Base-by-base conservation (phyloP, 805 yeast species). In the Yarrowia phangngaensis region DNA sequence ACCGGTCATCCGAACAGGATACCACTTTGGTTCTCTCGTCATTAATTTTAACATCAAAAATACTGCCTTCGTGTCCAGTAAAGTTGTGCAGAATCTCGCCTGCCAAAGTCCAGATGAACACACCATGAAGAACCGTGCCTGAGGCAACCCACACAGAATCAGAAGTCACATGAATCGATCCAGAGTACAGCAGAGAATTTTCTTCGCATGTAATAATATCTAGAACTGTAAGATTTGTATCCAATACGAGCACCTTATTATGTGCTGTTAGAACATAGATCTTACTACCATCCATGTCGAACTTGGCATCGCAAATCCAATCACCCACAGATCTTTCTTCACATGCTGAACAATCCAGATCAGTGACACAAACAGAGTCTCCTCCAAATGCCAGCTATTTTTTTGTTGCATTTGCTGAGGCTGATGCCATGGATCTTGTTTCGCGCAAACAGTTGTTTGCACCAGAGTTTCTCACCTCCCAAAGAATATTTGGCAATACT, bases 1-100 rank as follows among this genome's bases (percentile, higher is more conserved):
- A 84, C 53, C 98, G 72, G 61, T 90, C 98, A 64, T 92, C 97
- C 0, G 97, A 90, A 62, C 98, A 92, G 40, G 90, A 80, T 1
- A 82, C 79, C 6, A 86, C 66, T 50, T 66, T 71, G 34, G 67
- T 61, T 4, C 82, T 85, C 46, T 72, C 68, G 0, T 61, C 53
- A 52, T 85, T 83, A 24, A 83, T 69, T 13, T 72, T 72, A 4
- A 88, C 88, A 20, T 83, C 84, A 64, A 92, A 90, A 20, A 90
- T 88, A 0, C 96, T 84, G 2, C 98, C 98, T 62, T 82, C 88
- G 66, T 92, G 98, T 0, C 81, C 83, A 0, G 74, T 73, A 45
- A 90, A 68, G 27, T 72, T 73, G 56, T 79, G 78, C 3, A 77
- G 17, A 7, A 82, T 67, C 22, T 67, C 33, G 5, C 67, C 60